Evolutionary conservation across 2,329 filamentous ascomycete species (phyloP), one percentile per base, ranked within the genome.

Genomic region (Coleophoma cylindrospora): DNA sequence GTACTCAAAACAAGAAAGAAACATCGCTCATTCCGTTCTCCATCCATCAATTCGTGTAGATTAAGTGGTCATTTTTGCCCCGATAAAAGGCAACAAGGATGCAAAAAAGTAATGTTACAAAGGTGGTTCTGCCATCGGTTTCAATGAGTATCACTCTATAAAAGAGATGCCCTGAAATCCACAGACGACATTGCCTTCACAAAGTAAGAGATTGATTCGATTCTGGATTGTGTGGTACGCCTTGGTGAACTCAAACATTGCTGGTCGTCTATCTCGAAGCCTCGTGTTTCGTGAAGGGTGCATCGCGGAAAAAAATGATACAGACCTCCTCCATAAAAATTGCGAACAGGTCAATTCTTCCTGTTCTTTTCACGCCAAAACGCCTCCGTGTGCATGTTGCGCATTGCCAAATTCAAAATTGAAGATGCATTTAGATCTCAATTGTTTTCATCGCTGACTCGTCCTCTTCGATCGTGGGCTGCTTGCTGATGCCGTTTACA

Each of bases 391-490:
- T 44, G 27, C 41, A 27, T 44, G 21, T 44, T 44, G 21, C 27
- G 21, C 27, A 27, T 27, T 33, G 41, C 41, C 41, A 44, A 44
- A 44, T 44, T 43, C 27, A 14, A 44, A 33, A 44, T 32, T n/a
- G 41, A 32, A 33, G 13, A 12, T 32, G 19, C 41, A 27, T 48
- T 60, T 57, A 67, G 47, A 67, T 67, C 52, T 66, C 63, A 50
- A 67, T 66, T 51, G 63, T 66, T 55, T 67, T 67, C 64, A 67
- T 67, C 49, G 57, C 59, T 36, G 50, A 51, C 40, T 66, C 63
- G 52, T 65, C 64, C 50, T 44, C 41, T 15, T 66, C 62, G 48
- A 61, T 61, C n/a, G 57, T 58, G 32, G 62, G 55, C 45, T 59
- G 58, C 49, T 64, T 61, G n/a, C 55, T 46, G 44, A 32, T 55